These are phyloP conservation scores for Conoideocrella luteorostrata DNA, from an alignment of 2,329 filamentous ascomycete genomes.

Conservation along the genomic window DNA sequence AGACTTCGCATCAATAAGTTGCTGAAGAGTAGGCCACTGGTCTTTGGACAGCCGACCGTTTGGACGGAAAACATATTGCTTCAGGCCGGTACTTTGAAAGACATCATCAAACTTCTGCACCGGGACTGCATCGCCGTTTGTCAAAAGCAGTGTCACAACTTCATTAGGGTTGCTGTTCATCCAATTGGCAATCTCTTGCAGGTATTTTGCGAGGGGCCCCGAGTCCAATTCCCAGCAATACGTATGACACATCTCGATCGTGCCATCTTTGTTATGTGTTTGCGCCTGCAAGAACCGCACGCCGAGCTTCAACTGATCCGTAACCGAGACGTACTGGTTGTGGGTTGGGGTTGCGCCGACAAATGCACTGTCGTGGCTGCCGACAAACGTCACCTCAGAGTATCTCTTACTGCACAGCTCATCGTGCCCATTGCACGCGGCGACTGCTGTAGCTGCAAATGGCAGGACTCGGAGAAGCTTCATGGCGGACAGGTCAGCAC, in stretches of 20 bases:
- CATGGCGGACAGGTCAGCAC: constrained; percentile 9
- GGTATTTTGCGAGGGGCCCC: constrained; percentile 48
- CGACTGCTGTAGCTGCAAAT: constrained; percentile 15
- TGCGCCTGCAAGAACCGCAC: constrained; percentile 60
- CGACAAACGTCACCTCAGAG: constrained; percentile 54
- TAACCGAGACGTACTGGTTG: constrained; percentile 56
- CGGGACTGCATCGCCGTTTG: constrained; percentile 53
- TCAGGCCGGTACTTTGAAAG: constrained; percentile 50
- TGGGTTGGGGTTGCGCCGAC: constrained; percentile 46
- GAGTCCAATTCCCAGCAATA: constrained; percentile 53
- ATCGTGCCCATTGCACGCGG: constrained; percentile 50
- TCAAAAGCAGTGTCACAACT: constrained; percentile 57
- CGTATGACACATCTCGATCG: constrained; percentile 59
- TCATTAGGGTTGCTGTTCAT: constrained; percentile 53
- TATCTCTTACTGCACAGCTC: constrained; percentile 51
- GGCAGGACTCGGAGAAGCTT: constrained; percentile 11
- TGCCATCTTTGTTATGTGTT: constrained; percentile 47
- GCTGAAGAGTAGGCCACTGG: constrained; percentile 64
- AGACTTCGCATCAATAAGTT: constrained; percentile 55
- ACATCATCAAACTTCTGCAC: constrained; percentile 47
- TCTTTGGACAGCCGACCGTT: constrained; percentile 32
- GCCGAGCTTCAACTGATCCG: constrained; percentile 52
- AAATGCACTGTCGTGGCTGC: constrained; percentile 61
- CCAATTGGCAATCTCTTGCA: constrained; percentile 54
- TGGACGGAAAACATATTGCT: constrained; percentile 50